Conservation (phyloP, 2,329 filamentous ascomycete species). For the Arthrobotrys conoides region DNA sequence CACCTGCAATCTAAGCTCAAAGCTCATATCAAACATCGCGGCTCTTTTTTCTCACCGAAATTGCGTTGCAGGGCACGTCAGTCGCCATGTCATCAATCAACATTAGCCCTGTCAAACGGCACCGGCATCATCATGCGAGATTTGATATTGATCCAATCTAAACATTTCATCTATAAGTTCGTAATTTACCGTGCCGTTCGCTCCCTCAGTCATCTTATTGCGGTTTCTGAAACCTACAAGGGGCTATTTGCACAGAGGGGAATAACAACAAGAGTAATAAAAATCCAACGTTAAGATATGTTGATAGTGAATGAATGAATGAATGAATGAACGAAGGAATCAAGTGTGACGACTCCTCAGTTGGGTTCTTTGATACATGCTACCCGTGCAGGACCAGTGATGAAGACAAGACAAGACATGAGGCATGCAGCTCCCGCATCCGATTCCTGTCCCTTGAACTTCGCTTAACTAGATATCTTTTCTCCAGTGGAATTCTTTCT, state of each 20-base stretch:
- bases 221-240: constrained; percentile 58
- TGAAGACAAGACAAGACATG: background rate
- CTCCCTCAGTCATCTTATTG: constrained; percentile 54
- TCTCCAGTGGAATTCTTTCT: constrained; percentile 4
- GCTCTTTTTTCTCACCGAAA: constrained; percentile 19
- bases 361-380: constrained; percentile 23
- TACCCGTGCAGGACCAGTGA: constrained; percentile 21
- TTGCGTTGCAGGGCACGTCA: constrained; percentile 37
- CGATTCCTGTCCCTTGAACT: constrained; percentile 18
- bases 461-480: constrained; percentile 18
- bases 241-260: background rate
- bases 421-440: constrained; percentile 3
- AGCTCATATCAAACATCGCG: constrained; percentile 28
- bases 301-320: background rate
- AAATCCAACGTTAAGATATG: constrained; percentile 13
- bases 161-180: constrained; percentile 29
- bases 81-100: constrained; percentile 29
- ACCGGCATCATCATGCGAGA: constrained; percentile 47
- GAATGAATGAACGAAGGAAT: too few relatives aligned
- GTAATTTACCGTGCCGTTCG: constrained; percentile 60
- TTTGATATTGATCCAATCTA: constrained; percentile 32
- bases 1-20: constrained; percentile 34
- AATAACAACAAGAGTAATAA: background rate
- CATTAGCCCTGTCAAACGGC: constrained; percentile 29
- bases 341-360: constrained; percentile 15